Base-by-base conservation (phyloP, 225 moss, liverwort and hornwort species). In the Rhytidiadelphus loreus region DNA sequence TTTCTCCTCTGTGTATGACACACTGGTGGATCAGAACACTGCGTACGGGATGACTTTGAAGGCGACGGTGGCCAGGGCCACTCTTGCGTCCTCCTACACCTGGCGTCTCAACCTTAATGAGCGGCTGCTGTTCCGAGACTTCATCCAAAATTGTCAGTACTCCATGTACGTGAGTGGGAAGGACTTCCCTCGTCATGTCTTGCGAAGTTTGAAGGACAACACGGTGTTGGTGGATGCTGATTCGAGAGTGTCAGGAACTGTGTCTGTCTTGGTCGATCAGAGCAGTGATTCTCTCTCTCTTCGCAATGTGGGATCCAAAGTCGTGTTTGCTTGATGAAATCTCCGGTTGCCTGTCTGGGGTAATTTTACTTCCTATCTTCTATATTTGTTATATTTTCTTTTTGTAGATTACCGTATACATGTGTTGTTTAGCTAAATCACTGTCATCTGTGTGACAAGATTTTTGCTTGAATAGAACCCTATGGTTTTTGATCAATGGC, bases 31-130 rank as follows among this genome's bases (percentile, higher is more conserved):
- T 89, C 95, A 92, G 37, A 96, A 96, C 94, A 94, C 96, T n/a
- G 96, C 96, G 41, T 95, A 96, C 68, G 96, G 96, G 81, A 96
- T 96, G 96, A 89, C 63, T n/a, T 88, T 96, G 57, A 96, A 95
- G 90, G 91, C 96, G 48, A 96, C 96, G 21, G 91, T 95, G 19
- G 95, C 96, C 55, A 91, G 92, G 79, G 96, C 95, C 66, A 96
- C 95, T 14, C 92, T 96, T 39, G 63, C 91, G 19, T 94, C 93
- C 39, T 92, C 94, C 39, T 94, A 85, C 80, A 92, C 92, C 26
- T 96, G 95, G 89, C 94, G 92, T 53, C 92, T 93, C 59, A 95
- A 96, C 86, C 88, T 96, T 37, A 95, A 94, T 32, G 95, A 95
- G 87, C 90, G 96, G 11, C 89, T 96, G 78, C 89, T 96, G 28